These are phyloP conservation scores for Diaporthe vexans DNA, from an alignment of 2,329 filamentous ascomycete species.

Conservation along the genomic window DNA sequence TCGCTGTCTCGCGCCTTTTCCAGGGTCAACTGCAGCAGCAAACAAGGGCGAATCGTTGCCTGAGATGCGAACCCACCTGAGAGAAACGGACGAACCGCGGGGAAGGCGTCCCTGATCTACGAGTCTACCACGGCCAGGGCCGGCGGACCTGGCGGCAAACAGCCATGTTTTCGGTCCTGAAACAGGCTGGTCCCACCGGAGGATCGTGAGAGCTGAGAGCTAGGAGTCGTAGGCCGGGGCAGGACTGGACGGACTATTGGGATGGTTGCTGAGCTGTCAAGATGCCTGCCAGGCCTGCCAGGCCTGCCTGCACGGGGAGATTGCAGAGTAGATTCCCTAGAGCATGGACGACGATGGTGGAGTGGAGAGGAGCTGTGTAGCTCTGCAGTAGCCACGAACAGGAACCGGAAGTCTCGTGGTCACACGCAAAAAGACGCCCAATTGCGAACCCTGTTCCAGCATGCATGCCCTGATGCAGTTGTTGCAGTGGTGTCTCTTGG, in stretches of 20 bases:
- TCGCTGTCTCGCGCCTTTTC: conserved; percentile 26
- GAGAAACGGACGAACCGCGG: conserved; percentile 30
- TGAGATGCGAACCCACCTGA: conserved; percentile 15
- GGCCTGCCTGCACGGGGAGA: conserved; percentile 9
- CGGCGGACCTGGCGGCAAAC: conserved; percentile 28
- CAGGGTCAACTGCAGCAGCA: neutral
- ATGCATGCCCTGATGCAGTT: conserved; percentile 1
- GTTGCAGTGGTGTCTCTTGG: neutral
- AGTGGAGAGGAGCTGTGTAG: neutral
- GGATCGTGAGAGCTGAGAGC: conserved; percentile 20
- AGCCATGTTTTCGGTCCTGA: conserved; percentile 19
- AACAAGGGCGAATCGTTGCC: conserved; percentile 28
- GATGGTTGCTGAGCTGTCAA: conserved; percentile 23
- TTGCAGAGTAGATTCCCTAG: neutral
- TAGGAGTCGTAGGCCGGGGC: conserved; percentile 4
- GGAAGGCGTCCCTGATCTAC: conserved; percentile 32
- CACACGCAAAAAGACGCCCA: neutral
- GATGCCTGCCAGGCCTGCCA: neutral
- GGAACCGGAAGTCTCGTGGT: conserved; percentile 12
- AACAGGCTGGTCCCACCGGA: conserved; percentile 20
- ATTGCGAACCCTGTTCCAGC: neutral
- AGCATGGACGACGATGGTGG: neutral
- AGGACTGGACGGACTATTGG: neutral
- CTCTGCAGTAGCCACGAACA: conserved; percentile 1
- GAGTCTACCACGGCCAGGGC: conserved; percentile 16